These are phyloP conservation scores for Apiospora saccharicola DNA, from an alignment of 2,329 filamentous ascomycete genomes.

Conservation along the genomic window DNA sequence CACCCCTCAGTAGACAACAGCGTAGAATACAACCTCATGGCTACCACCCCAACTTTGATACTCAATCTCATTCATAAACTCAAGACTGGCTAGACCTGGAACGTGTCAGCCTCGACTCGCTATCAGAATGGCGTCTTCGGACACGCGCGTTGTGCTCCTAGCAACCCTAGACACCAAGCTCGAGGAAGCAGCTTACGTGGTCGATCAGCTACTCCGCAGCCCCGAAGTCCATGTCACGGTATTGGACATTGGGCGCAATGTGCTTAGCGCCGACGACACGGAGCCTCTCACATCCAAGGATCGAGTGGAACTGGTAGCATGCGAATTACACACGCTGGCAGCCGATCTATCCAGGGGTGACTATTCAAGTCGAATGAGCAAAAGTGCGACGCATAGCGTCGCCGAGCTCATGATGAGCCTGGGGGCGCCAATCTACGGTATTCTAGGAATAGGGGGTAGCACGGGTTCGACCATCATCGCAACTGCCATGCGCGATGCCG, in stretches of 20 bases:
- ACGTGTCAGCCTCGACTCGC: neutral
- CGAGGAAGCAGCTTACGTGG: conserved; percentile 63
- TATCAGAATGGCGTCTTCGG: neutral
- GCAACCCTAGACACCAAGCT: conserved; percentile 73
- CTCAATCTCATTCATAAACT: neutral
- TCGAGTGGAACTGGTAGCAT: neutral
- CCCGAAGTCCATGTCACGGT: conserved; percentile 33
- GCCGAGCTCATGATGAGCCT: neutral
- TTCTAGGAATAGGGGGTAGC: conserved; percentile 68
- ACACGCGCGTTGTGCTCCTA: conserved; percentile 47
- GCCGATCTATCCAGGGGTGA: conserved; percentile 5
- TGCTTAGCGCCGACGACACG: neutral
- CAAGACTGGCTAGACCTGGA: neutral
- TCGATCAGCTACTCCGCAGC: conserved; percentile 49
- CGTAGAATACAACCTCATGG: neutral
- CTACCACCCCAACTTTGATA: neutral
- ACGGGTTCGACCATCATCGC: conserved; percentile 68
- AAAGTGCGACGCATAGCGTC: neutral
- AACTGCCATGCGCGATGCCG: conserved; percentile 64
- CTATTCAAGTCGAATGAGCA: conserved; percentile 24
- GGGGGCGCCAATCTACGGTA: conserved; percentile 51
- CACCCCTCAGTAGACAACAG: neutral
- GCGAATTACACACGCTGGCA: neutral
- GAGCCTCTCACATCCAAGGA: neutral
- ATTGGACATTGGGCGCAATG: conserved; percentile 36